Evolutionary conservation across 768 basidiomycete genomes (phyloP), one percentile per base, ranked within the genome.

Genomic region (Dentipellis fragilis): DNA sequence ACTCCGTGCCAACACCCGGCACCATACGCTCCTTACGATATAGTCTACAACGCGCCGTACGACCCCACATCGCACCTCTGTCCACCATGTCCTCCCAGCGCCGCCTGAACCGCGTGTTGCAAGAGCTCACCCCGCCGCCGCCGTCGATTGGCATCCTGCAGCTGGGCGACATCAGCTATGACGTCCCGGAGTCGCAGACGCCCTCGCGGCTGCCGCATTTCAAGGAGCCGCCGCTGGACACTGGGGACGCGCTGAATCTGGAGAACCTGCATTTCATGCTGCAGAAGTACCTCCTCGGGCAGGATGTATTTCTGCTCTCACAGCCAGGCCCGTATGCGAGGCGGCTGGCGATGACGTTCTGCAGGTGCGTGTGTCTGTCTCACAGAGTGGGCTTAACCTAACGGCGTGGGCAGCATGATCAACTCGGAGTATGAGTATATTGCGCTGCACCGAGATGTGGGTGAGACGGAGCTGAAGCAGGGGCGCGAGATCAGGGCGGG

Each of bases 401-500:
- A 56, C 29, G 11, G 19, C 16, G 46, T 22, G 52, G 54, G 14
- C 35, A 82, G 80, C 58, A 40, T 84, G 47, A 79, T 85, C 49
- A 86, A 86, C 63, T 67, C 79, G 16, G 84, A 84, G 66, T 86
- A 84, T 59, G 84, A 86, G 62, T 80, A 83, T 58, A 79, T 86
- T 56, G 77, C 81, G 2, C 66, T 86, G 5, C 83, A 86, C 65
- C 68, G 83, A 52, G 84, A 86, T 63, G 79, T 84, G 7, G 83
- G 84, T n/a, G 83, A 84, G 63, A 84, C 83, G 4, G 84, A 86
- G 60, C 68, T 86, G 54, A 86, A 84, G 66, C 84, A 86, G 70
- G 84, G 83, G 56, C 67, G 84, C 53, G 83, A 85, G 63, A 84
- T 86, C 40, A 69, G 79, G 38, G 67, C 68, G 6, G 83, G 83